Evolutionary conservation across 441 rosid genomes (phyloP).

Genomic region (Metrosideros polymorpha): DNA sequence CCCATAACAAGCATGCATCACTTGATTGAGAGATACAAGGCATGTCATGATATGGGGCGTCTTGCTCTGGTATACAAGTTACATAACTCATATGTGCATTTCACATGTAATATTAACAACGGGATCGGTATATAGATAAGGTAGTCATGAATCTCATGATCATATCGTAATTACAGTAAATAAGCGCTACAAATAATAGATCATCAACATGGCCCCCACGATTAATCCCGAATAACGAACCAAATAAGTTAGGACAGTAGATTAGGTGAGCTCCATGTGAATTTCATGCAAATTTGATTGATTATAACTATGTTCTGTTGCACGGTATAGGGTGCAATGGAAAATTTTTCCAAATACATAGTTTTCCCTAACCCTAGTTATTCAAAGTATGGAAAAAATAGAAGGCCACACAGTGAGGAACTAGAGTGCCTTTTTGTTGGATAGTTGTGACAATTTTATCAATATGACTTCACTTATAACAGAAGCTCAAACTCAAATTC

Average conservation of each 20-base stretch:
- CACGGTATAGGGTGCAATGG: background rate
- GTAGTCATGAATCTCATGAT: background rate
- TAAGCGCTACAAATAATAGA: background rate
- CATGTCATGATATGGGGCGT: background rate
- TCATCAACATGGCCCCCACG: background rate
- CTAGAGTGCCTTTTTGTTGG: background rate
- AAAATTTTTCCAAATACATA: background rate
- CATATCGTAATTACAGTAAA: background rate
- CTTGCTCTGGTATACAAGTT: background rate
- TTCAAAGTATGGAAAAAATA: background rate
- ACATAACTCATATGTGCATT: background rate
- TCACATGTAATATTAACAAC: background rate
- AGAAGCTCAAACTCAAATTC: background rate
- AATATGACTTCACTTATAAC: background rate
- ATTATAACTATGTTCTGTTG: background rate
- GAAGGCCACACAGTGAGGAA: background rate
- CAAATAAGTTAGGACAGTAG: background rate
- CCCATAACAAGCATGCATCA: background rate
- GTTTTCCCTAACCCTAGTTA: background rate
- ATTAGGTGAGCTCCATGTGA: background rate
- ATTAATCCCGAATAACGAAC: background rate
- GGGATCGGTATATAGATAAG: too few species aligned
- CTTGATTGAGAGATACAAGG: background rate
- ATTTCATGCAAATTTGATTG: background rate
- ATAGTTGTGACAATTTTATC: background rate